A percentile compares a stretch with the other conserved stretches of the same genome.
Conservation (phyloP, 2,329 filamentous ascomycete genomes). For the Phaeoacremonium minimum region DNA sequence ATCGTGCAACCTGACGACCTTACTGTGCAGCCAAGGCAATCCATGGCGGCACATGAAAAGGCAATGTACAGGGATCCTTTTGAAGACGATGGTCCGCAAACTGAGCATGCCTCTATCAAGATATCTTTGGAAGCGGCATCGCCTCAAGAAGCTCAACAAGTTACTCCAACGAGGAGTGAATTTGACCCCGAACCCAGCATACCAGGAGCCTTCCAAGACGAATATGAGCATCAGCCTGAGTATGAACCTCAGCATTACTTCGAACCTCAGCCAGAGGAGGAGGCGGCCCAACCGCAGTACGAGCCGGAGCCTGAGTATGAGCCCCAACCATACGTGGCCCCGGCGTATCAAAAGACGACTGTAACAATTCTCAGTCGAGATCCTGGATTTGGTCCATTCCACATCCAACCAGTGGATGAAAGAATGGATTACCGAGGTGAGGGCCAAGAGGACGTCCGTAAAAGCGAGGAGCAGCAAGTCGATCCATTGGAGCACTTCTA, state of each 20-base stretch:
- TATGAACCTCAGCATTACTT: constrained; percentile 3
- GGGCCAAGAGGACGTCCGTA: too few species aligned
- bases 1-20: constrained; percentile 15
- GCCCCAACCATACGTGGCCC: constrained; percentile 28
- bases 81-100: constrained; percentile 33
- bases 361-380: constrained; percentile 46
- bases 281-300: constrained; percentile 5
- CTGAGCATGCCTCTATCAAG: constrained; percentile 33
- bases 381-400: constrained; percentile 27
- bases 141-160: constrained; percentile 15
- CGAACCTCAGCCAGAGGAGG: constrained; percentile 8
- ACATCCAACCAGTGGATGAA: constrained; percentile 11
- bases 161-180: constrained; percentile 19
- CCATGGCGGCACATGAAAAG: constrained; percentile 19
- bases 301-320: constrained; percentile 24
- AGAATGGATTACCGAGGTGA: background rate
- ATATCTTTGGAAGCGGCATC: constrained; percentile 32
- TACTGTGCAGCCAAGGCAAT: constrained; percentile 1
- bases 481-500: constrained; percentile 26
- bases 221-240: constrained; percentile 10
- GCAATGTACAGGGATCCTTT: constrained; percentile 48
- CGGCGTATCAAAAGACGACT: constrained; percentile 37
- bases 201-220: constrained; percentile 25
- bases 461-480: constrained; percentile 11
- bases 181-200: constrained; percentile 14